Evolutionary conservation across 108 stramenopile genomes (phyloP).

Genomic region (Cylindrotheca closterium): DNA sequence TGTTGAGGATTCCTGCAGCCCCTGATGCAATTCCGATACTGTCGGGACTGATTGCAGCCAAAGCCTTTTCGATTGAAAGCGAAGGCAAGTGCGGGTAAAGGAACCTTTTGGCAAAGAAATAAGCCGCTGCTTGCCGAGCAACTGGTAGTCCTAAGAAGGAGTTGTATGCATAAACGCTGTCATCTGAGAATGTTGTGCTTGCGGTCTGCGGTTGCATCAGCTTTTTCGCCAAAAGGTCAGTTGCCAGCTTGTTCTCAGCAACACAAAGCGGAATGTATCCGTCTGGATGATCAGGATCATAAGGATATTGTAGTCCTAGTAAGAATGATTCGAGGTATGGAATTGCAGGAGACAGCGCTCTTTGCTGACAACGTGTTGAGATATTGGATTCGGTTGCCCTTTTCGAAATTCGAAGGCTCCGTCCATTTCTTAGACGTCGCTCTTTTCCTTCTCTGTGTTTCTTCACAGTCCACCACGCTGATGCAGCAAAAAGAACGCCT

Average conservation of each 20-base stretch:
- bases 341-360: constrained; percentile 43
- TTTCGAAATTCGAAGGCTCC: neutral
- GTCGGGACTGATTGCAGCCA: constrained; percentile 57
- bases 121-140: constrained; percentile 76
- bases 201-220: constrained; percentile 65
- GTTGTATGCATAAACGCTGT: constrained; percentile 73
- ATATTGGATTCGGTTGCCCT: constrained; percentile 6
- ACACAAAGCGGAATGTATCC: constrained; percentile 78
- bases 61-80: constrained; percentile 53
- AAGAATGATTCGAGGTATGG: constrained; percentile 59
- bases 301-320: constrained; percentile 63
- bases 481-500: constrained; percentile 18
- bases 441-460: constrained; percentile 9
- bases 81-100: constrained; percentile 18
- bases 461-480: constrained; percentile 18
- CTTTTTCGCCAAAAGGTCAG: constrained; percentile 66
- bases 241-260: constrained; percentile 81
- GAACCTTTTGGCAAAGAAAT: constrained; percentile 75
- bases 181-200: constrained; percentile 71
- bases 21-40: constrained; percentile 76
- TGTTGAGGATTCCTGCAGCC: constrained; percentile 63
- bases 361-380: constrained; percentile 18
- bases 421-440: constrained; percentile 4
- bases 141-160: constrained; percentile 73
- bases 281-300: constrained; percentile 46